phyloP scores from a whole-genome alignment of 1,139 yeast species.

The Magnusiomyces tetraspermus region DNA sequence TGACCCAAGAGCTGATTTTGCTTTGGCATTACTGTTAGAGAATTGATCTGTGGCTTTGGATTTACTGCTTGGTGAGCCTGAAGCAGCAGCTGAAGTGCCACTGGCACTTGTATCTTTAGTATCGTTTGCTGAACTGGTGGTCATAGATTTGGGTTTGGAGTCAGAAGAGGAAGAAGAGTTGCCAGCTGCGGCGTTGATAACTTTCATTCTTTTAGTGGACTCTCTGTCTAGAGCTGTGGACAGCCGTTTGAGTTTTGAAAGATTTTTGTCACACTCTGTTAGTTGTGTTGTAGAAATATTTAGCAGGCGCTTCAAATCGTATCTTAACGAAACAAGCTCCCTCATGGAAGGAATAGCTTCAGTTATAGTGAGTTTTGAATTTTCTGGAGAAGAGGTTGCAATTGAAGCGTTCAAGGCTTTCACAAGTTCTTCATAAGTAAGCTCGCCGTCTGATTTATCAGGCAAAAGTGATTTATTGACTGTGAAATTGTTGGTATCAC shows the following conservation, averaged over 20 bases:
- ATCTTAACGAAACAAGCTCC: slow-evolving; percentile 8
- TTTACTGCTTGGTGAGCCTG: no score
- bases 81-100: not conserved
- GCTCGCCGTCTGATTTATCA: slow-evolving; percentile 10
- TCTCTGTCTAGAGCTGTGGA: slow-evolving; percentile 12
- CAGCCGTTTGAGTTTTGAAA: slow-evolving; percentile 10
- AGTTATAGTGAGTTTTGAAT: slow-evolving; percentile 3
- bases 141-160: not conserved
- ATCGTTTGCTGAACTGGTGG: not conserved
- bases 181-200: not conserved
- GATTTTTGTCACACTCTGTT: slow-evolving; percentile 10
- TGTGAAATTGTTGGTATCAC: not conserved
- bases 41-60: no score
- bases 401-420: slow-evolving; percentile 8
- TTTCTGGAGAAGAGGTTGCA: not conserved
- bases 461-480: slow-evolving; percentile 9
- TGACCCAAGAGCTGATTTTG: no score
- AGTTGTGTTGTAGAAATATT: slow-evolving; percentile 1
- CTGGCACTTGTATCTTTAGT: not conserved
- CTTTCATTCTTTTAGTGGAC: slow-evolving; percentile 8
- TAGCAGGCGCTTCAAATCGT: slow-evolving; percentile 10
- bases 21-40: no score
- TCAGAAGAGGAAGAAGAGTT: not conserved
- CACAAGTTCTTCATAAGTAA: slow-evolving; percentile 12
- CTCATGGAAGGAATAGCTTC: slow-evolving; percentile 12